Evolutionary conservation across 768 basidiomycete genomes (phyloP).

Genomic region (Megacollybia marginata): DNA sequence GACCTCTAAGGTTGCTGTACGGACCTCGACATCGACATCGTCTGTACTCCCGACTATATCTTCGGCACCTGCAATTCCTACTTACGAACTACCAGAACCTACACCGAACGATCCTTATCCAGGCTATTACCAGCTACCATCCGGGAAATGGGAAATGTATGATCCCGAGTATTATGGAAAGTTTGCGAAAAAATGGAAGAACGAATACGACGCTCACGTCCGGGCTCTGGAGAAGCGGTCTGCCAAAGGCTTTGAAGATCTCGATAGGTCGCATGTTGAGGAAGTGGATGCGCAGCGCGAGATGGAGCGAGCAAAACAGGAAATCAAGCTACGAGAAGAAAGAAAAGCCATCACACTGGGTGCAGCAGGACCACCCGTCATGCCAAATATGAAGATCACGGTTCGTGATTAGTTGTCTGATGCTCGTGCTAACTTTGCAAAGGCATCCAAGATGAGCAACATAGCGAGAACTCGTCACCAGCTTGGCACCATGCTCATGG

Average conservation of each 20-base stretch:
- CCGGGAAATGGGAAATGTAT: slow-evolving; percentile 72
- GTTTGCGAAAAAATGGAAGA: slow-evolving; percentile 68
- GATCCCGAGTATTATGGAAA: slow-evolving; percentile 62
- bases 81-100: slow-evolving; percentile 68
- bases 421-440: not conserved
- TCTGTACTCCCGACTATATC: slow-evolving; percentile 31
- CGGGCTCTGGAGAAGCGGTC: slow-evolving; percentile 65
- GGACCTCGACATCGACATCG: slow-evolving; percentile 9
- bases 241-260: slow-evolving; percentile 63
- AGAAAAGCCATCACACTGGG: slow-evolving; percentile 68
- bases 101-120: slow-evolving; percentile 73
- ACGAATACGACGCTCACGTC: slow-evolving; percentile 63
- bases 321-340: slow-evolving; percentile 70
- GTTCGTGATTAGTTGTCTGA: slow-evolving; percentile 32
- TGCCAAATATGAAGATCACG: slow-evolving; percentile 79
- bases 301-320: slow-evolving; percentile 71
- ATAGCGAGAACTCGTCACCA: slow-evolving; percentile 73
- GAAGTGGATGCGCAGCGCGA: slow-evolving; percentile 64
- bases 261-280: slow-evolving; percentile 43
- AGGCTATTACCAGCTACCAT: slow-evolving; percentile 80
- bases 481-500: slow-evolving; percentile 69
- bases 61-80: slow-evolving; percentile 62
- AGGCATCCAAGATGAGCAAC: slow-evolving; percentile 67
- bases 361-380: slow-evolving; percentile 42
- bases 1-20: not conserved